Evolutionary conservation across 352 stramenopile species (phyloP).

Genomic region (Pythium vanterpoolii): DNA sequence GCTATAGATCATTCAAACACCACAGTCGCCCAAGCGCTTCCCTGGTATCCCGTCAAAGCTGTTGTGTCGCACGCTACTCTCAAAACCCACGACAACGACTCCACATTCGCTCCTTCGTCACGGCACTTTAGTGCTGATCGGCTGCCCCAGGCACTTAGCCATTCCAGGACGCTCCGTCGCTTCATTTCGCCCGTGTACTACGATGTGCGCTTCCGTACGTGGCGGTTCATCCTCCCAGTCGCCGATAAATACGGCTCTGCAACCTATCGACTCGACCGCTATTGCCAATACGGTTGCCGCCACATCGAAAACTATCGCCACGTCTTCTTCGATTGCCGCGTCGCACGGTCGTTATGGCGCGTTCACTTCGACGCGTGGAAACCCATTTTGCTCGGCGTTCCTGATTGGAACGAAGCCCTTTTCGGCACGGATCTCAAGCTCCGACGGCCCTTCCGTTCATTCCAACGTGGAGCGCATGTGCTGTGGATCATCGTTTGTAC

Average conservation of each 20-base stretch:
- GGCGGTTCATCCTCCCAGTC: slow-evolving; percentile 1
- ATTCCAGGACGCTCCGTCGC: too few species aligned
- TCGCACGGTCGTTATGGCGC: not conserved
- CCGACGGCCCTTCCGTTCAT: not conserved
- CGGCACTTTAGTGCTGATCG: too few species aligned
- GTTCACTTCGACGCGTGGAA: not conserved
- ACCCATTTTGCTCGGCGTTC: not conserved
- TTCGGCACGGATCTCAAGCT: not conserved
- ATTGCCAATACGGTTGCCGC: not conserved
- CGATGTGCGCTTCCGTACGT: not conserved
- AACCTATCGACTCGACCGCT: not conserved
- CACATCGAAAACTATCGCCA: not conserved
- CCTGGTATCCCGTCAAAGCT: too few species aligned
- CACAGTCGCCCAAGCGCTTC: too few species aligned
- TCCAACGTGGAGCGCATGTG: not conserved
- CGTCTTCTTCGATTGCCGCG: slow-evolving; percentile 5
- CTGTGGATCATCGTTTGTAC: not conserved
- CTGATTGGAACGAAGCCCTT: not conserved
- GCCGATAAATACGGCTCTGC: slow-evolving; percentile 3
- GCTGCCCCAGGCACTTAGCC: too few species aligned
- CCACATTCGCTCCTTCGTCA: too few species aligned
- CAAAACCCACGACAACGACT: too few species aligned
- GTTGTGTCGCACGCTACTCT: too few species aligned
- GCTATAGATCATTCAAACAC: too few species aligned
- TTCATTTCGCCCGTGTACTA: not conserved